These are phyloP conservation scores for Trichoderma erinaceum DNA, from an alignment of 495 filamentous ascomycete species.

Conservation along the genomic window DNA sequence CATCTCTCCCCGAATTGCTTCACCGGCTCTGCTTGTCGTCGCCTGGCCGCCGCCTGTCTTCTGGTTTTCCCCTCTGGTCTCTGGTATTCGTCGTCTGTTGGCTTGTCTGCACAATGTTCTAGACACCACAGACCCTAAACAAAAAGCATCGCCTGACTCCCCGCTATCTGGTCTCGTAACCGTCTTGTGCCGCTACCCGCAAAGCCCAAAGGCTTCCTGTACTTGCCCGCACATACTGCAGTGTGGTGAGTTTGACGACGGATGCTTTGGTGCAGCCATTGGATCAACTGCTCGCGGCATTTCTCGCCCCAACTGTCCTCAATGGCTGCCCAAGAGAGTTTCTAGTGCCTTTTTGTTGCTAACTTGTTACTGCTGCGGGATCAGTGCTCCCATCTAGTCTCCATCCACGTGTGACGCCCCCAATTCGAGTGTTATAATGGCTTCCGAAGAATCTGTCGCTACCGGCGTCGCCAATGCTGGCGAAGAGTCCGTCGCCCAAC, in stretches of 20 bases:
- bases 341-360: neutral
- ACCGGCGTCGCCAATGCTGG: constrained; percentile 29
- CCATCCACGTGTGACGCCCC: neutral
- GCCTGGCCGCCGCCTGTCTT: constrained; percentile 10
- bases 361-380: neutral
- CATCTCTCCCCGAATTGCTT: neutral
- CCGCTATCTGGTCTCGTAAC: neutral
- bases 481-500: constrained; percentile 58
- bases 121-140: neutral
- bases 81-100: constrained; percentile 12
- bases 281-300: too few species aligned
- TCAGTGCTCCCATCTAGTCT: neutral
- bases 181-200: neutral
- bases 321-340: too few species aligned
- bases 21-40: constrained; percentile 6
- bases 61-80: constrained; percentile 15
- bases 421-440: constrained; percentile 22
- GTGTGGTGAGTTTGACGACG: constrained; percentile 7
- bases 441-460: constrained; percentile 19
- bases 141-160: neutral
- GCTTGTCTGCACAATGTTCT: constrained; percentile 12
- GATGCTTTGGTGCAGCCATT: too few species aligned
- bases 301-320: too few species aligned
- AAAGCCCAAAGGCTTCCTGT: constrained; percentile 3
- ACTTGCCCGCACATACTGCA: neutral